Conservation (phyloP, 1,139 yeast genomes). For the Geotrichum siamense region DNA sequence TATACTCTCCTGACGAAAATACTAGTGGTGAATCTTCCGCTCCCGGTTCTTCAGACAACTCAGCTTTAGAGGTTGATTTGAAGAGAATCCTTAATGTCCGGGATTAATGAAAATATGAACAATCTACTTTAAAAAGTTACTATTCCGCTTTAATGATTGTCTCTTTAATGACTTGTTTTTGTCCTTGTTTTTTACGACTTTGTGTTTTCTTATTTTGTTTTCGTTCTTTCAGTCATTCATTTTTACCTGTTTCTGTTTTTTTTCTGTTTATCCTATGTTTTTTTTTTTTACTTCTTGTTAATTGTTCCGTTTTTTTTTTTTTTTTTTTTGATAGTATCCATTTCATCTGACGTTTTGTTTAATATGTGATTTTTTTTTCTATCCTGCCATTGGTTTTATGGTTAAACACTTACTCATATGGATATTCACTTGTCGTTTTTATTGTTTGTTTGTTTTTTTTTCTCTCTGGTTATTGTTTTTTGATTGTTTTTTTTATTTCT, state of each 20-base stretch:
- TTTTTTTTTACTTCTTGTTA: slow-evolving; percentile 6
- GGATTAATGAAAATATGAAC: slow-evolving; percentile 4
- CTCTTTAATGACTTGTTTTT: neutral
- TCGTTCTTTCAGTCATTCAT: slow-evolving; percentile 1
- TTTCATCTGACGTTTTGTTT: neutral
- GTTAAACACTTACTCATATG: no score
- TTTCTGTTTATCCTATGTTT: slow-evolving; percentile 5
- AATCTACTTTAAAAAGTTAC: neutral
- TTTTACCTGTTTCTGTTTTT: slow-evolving; percentile 8
- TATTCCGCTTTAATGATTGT: slow-evolving; percentile 5
- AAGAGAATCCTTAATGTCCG: slow-evolving; percentile 17
- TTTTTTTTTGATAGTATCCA: slow-evolving; percentile 1
- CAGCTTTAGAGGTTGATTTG: slow-evolving; percentile 14
- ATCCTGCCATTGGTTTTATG: no score
- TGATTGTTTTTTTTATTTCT: neutral
- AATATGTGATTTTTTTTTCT: no score
- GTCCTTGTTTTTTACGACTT: neutral
- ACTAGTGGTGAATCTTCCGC: slow-evolving; percentile 1
- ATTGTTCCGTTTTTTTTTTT: slow-evolving; percentile 8
- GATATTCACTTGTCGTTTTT: no score
- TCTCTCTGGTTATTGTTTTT: neutral
- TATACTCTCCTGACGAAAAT: slow-evolving; percentile 5
- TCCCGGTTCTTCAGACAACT: neutral
- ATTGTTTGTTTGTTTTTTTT: slow-evolving; percentile 3
- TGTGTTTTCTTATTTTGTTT: slow-evolving; percentile 1